Base-by-base conservation (phyloP, 2,329 filamentous ascomycete genomes). In the Fusarium duplospermum region DNA sequence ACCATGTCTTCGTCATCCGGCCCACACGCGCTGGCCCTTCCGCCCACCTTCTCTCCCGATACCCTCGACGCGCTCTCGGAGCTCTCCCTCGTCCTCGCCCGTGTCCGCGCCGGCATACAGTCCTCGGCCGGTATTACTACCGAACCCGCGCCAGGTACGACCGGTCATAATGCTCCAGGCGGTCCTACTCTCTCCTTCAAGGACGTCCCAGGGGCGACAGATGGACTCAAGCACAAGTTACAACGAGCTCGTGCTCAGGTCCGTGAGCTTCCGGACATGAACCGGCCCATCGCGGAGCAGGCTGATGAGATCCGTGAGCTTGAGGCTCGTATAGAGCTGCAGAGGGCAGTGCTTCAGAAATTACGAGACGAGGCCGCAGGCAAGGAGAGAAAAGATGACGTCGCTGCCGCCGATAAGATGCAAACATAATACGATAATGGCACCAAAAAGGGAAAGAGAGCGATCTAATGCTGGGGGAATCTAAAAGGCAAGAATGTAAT, bases 41-140 rank as follows among this genome's bases (percentile, higher is more conserved):
- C 92, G 35, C 84, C 89, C 4, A 90, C 92, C 65, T 93, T 96
- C 71, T 89, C 93, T 59, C 93, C 95, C 31, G 92, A 95, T 82
- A 91, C 91, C 59, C 94, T 98, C 84, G 95, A 98, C 85, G 90
- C 94, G 76, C 89, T 97, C 63, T 94, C 95, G 29, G 91, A 95
- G 79, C 90, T 98, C 63, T 92, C 94, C 79, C 88, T 91, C 68
- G 90, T 97, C 75, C 90, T 98, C 70, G 87, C 91, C 74, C 93
- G 93, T 60, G 89, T 98, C 20, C 90, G 93, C 76, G 80, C 82
- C 40, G 86, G 85, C 18, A 83, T 86, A 76, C 76, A 85, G 79
- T 81, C 84, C 54, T 82, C 82, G 13, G 77, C 84, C 42, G 81
- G 84, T 62, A 79, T 84, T 58, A 82, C 83, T 52, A 81, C 81